Conservation (phyloP, 108 stramenopile genomes). For the Craspedostauros australis region DNA sequence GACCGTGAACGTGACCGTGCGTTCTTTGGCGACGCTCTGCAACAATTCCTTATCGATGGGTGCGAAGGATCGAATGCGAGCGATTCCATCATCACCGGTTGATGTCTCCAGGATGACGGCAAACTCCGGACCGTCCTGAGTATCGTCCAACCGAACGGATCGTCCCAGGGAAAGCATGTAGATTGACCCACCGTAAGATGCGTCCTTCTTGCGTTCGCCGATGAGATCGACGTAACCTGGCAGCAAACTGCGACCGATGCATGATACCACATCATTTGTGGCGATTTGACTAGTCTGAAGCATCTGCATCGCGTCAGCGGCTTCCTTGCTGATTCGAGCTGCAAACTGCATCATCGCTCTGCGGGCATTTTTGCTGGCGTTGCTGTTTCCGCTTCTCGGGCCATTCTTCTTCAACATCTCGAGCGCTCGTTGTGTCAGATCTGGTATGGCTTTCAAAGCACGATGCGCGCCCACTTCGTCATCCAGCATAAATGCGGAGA, state of each 20-base stretch:
- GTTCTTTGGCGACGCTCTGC: slow-evolving; percentile 16
- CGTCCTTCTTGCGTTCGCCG: slow-evolving; percentile 54
- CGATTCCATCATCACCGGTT: slow-evolving; percentile 57
- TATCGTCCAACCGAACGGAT: slow-evolving; percentile 18
- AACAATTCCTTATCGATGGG: slow-evolving; percentile 26
- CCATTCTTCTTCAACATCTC: too few species aligned
- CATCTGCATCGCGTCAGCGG: slow-evolving; percentile 20
- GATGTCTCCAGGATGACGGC: slow-evolving; percentile 44
- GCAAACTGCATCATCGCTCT: slow-evolving; percentile 33
- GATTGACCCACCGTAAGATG: slow-evolving; percentile 46
- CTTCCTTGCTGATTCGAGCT: slow-evolving; percentile 18
- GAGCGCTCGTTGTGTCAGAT: slow-evolving; percentile 23
- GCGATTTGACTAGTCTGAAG: slow-evolving; percentile 8
- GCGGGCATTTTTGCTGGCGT: neutral
- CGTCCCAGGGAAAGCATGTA: slow-evolving; percentile 45
- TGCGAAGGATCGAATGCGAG: slow-evolving; percentile 43
- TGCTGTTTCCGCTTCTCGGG: too few species aligned
- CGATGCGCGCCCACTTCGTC: slow-evolving; percentile 13
- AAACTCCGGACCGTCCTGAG: slow-evolving; percentile 17
- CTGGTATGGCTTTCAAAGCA: neutral
- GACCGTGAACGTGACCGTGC: slow-evolving; percentile 36
- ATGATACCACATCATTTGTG: slow-evolving; percentile 7
- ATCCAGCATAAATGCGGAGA: slow-evolving; percentile 36
- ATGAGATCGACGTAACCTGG: slow-evolving; percentile 60
- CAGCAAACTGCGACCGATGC: slow-evolving; percentile 33